phyloP scores from a whole-genome alignment of 2,329 filamentous ascomycete genomes.

The Pyricularia sp. region DNA sequence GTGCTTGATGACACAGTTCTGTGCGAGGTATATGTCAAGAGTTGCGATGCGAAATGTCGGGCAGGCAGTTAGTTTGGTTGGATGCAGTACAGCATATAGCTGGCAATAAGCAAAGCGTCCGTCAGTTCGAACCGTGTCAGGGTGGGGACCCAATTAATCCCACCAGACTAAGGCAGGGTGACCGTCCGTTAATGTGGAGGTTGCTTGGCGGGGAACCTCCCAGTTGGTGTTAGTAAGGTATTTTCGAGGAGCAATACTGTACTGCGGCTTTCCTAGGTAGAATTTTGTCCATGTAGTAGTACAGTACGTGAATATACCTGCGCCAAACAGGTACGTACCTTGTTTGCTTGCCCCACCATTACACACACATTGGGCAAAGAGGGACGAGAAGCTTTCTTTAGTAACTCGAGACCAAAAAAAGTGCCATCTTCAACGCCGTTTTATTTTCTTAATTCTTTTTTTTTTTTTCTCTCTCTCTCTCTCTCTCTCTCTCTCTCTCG shows the following conservation, averaged over 20 bases:
- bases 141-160: neutral
- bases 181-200: neutral
- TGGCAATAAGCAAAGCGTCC: neutral
- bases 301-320: neutral
- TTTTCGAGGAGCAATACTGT: no score
- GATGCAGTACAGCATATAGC: neutral
- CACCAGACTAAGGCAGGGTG: neutral
- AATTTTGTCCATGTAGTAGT: neutral
- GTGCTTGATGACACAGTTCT: neutral
- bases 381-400: neutral
- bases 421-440: neutral
- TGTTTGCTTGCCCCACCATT: neutral
- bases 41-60: neutral
- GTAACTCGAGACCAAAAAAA: neutral
- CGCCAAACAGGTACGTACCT: neutral
- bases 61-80: neutral
- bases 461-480: no score
- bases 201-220: neutral
- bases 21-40: neutral
- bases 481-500: no score
- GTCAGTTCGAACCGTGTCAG: neutral
- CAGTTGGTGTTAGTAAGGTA: neutral
- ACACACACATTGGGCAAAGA: neutral
- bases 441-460: neutral
- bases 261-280: no score